phyloP scores from a whole-genome alignment of 257 asterid genomes.

The Solanum appendiculatum region DNA sequence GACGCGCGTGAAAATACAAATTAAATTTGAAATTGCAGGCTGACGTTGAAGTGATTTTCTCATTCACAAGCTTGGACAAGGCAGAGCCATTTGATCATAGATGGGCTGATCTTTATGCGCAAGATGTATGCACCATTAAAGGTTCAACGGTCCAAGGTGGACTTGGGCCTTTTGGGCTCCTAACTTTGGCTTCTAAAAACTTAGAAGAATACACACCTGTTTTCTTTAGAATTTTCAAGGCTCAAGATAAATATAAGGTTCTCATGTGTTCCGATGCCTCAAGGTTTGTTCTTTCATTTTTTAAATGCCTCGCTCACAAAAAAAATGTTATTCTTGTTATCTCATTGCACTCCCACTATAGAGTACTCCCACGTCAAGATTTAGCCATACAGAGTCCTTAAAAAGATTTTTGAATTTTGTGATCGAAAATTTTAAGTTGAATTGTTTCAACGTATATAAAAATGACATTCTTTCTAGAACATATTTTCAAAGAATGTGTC shows the following conservation, averaged over 20 bases:
- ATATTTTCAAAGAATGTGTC: neutral
- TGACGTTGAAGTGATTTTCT: conserved; percentile 48
- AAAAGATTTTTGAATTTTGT: too few relatives aligned
- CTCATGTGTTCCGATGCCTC: conserved; percentile 30
- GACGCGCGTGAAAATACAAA: neutral
- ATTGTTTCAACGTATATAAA: too few relatives aligned
- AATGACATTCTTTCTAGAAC: too few relatives aligned
- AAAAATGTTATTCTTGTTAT: neutral
- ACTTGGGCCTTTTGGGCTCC: conserved; percentile 27
- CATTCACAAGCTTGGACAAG: conserved; percentile 38
- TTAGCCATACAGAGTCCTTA: too few relatives aligned
- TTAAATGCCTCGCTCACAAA: neutral
- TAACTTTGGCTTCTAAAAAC: conserved; percentile 21
- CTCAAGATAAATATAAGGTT: conserved; percentile 1
- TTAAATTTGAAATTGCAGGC: conserved; percentile 19
- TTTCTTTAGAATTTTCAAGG: conserved; percentile 15
- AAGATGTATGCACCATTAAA: conserved; percentile 11
- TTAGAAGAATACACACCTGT: conserved; percentile 21
- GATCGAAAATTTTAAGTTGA: too few relatives aligned
- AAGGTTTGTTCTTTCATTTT: conserved; percentile 8
- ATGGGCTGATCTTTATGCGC: conserved; percentile 23
- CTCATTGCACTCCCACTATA: too few relatives aligned
- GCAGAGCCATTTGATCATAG: conserved; percentile 8
- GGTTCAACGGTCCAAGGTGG: conserved; percentile 11
- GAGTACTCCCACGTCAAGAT: too few relatives aligned